phyloP scores from a whole-genome alignment of 2,329 filamentous ascomycete species.

The Lasiodiplodia sp. region DNA sequence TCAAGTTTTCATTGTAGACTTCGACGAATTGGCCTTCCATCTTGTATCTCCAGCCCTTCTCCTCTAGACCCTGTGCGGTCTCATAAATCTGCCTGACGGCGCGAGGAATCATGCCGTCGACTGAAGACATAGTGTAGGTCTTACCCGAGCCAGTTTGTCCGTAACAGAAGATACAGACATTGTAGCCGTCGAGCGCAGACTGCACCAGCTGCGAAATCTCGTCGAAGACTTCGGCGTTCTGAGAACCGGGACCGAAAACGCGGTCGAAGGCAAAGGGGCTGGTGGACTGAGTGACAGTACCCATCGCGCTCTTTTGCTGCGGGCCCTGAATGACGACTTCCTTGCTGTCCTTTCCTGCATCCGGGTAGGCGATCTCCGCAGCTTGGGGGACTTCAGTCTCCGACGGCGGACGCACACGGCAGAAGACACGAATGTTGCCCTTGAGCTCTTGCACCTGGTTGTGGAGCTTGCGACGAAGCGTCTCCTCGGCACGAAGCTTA shows the following conservation, averaged over 20 bases:
- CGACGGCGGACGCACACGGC: constrained; percentile 82
- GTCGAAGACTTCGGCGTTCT: constrained; percentile 88
- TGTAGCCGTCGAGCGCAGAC: constrained; percentile 95
- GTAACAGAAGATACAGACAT: constrained; percentile 98
- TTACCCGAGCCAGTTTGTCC: constrained; percentile 97
- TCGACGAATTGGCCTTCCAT: constrained; percentile 97
- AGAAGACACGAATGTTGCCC: constrained; percentile 98
- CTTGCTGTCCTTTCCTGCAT: constrained; percentile 80
- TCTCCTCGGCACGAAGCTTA: constrained; percentile 91
- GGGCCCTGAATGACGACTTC: constrained; percentile 85
- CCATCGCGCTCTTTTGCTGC: constrained; percentile 83
- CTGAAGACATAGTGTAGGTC: constrained; percentile 93
- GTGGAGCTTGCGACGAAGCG: constrained; percentile 86
- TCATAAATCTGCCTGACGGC: constrained; percentile 94
- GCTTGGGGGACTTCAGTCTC: constrained; percentile 66
- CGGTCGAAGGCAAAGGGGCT: constrained; percentile 92
- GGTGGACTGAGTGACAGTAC: constrained; percentile 76
- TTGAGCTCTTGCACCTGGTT: constrained; percentile 98
- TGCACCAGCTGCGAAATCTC: constrained; percentile 98
- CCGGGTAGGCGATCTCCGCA: constrained; percentile 80
- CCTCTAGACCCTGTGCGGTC: constrained; percentile 80
- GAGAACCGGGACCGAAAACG: constrained; percentile 79
- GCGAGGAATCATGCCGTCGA: constrained; percentile 92
- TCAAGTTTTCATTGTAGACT: constrained; percentile 97
- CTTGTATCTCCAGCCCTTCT: constrained; percentile 92